Base-by-base conservation (phyloP, 23 red algal species). In the Gracilaria domingensis region DNA sequence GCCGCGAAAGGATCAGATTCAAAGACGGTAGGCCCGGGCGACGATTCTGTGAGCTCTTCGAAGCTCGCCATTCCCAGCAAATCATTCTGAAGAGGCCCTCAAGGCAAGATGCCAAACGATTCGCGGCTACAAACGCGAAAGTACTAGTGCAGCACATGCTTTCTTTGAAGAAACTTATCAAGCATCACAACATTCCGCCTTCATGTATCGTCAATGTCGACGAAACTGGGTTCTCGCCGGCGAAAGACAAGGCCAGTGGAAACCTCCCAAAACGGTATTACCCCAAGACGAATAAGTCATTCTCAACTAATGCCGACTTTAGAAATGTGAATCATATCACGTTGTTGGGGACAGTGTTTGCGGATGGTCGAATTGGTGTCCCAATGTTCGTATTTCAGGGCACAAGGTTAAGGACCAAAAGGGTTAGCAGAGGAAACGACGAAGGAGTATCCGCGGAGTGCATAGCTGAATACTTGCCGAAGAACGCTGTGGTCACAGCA, bases 261-360 rank as follows among this genome's bases (percentile, higher is more conserved):
- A 80, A 58, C n/a, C 76, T 35, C 2, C 2, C 1, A 26, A 5
- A 58, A 58, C n/a, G 3, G 18, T 56, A 47, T 9, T 6, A 7
- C 4, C n/a, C 21, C 8, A 28, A 17, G 20, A 23, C 5, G 0
- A 24, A 23, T 13, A 58, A 60, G 21, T 5, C 34, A 14, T n/a
- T 44, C 17, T 1, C 48, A 32, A 4, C 26, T 8, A 80, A 34
- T 6, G 18, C 76, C 4, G 16, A 32, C 7, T 58, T 58, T 32
- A 12, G 28, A 4, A 80, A 80, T 60, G 48, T 80, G 12, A 80
- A 80, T 28, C 47, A 48, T 20, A 60, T 80, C 7, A 58, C 76
- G 5, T 26, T 80, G 7, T 12, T 80, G 17, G 49, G 28, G 0
- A 12, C 9, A 4, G 17, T 58, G 8, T 80, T 80, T 26, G 76